Conservation (phyloP, 768 basidiomycete species). For the Lentinula guzmanii region DNA sequence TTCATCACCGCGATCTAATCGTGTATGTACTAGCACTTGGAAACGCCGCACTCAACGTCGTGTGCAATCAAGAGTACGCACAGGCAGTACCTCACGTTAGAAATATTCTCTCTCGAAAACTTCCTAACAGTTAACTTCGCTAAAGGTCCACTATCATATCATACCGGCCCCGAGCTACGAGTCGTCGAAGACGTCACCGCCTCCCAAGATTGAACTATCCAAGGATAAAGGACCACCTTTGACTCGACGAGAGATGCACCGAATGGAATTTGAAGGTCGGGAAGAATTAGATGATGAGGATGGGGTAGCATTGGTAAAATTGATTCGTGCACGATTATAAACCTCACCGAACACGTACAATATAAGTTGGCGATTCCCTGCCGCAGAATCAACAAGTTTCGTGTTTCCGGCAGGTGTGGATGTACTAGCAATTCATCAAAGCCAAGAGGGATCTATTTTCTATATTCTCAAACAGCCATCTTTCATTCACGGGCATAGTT, state of each 20-base stretch:
- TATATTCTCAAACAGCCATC: neutral
- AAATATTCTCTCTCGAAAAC: neutral
- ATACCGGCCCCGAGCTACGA: slow-evolving; percentile 60
- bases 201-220: neutral
- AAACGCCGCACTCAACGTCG: slow-evolving; percentile 67
- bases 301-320: slow-evolving; percentile 36
- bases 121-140: neutral
- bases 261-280: slow-evolving; percentile 51
- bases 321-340: slow-evolving; percentile 39
- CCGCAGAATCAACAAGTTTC: too few species aligned
- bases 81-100: slow-evolving; percentile 75
- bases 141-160: slow-evolving; percentile 71
- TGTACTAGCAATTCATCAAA: too few species aligned
- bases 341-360: neutral
- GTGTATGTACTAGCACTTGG: slow-evolving; percentile 36
- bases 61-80: slow-evolving; percentile 79
- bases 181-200: slow-evolving; percentile 8
- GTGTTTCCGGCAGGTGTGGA: too few species aligned
- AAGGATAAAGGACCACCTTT: slow-evolving; percentile 19
- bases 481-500: slow-evolving; percentile 31
- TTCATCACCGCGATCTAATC: neutral
- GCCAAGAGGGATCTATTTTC: too few species aligned
- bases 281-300: slow-evolving; percentile 57
- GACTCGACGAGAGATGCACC: slow-evolving; percentile 51
- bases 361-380: neutral